Evolutionary conservation across 495 filamentous ascomycete species (phyloP).

Genomic region (Parmelia sp.): DNA sequence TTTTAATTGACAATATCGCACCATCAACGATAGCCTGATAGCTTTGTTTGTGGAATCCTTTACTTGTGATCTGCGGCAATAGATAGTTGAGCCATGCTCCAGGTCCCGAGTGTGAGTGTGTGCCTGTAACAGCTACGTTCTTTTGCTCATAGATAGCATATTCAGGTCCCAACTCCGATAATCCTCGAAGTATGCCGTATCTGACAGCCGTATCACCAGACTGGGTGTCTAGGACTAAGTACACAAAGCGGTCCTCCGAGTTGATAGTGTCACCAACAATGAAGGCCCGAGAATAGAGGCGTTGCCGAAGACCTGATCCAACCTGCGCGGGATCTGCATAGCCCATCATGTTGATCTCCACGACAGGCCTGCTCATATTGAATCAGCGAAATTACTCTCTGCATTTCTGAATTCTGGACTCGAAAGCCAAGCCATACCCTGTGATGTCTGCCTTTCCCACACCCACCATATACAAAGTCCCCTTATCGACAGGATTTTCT

Average conservation of each 20-base stretch:
- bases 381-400: slow-evolving; percentile 33
- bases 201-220: slow-evolving; percentile 87
- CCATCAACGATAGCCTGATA: slow-evolving; percentile 89
- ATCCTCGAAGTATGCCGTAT: slow-evolving; percentile 72
- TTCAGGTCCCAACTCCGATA: slow-evolving; percentile 57
- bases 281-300: slow-evolving; percentile 86
- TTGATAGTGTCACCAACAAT: slow-evolving; percentile 67
- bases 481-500: slow-evolving; percentile 23
- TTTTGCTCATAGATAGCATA: slow-evolving; percentile 71
- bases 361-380: slow-evolving; percentile 50
- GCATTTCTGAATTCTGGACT: slow-evolving; percentile 26
- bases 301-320: slow-evolving; percentile 80
- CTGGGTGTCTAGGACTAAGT: slow-evolving; percentile 81
- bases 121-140: slow-evolving; percentile 87
- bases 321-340: slow-evolving; percentile 85
- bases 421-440: slow-evolving; percentile 56
- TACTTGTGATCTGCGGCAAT: slow-evolving; percentile 85
- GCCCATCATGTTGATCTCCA: slow-evolving; percentile 86
- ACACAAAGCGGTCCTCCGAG: slow-evolving; percentile 70
- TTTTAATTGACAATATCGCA: slow-evolving; percentile 68
- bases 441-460: slow-evolving; percentile 95
- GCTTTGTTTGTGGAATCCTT: slow-evolving; percentile 82
- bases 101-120: slow-evolving; percentile 89
- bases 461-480: slow-evolving; percentile 68
- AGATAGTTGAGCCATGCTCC: slow-evolving; percentile 96